Base-by-base conservation (phyloP, 1,284 basidiomycete genomes). In the Naganishia cerealis region DNA sequence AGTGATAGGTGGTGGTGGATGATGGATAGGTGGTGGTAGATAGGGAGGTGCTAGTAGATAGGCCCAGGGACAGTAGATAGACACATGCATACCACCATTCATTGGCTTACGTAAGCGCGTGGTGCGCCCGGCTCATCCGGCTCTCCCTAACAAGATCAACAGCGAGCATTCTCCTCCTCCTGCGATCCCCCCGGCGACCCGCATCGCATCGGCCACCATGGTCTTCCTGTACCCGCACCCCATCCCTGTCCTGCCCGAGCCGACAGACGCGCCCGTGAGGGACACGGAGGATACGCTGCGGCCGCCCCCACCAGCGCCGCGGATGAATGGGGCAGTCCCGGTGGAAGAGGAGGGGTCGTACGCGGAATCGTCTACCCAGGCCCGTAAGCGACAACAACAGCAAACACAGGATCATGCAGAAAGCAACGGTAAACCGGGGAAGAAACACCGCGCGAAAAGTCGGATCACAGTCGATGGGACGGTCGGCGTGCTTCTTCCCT, bases 151-250 rank as follows among this genome's bases (percentile, higher is more conserved):
- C 29, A 33, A 33, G 29, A 33, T 33, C 29, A 33, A 33, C 29
- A 33, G 29, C 29, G 29, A 33, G 29, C 29, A 33, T 33, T 33
- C 29, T 33, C 29, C 3, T 33, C 29, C 29, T 33, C 29, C 3
- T 2, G 29, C 29, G 3, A 33, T 33, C 29, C 29, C 29, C 29
- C 29, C 29, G 29, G 3, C 29, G 29, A 6, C 29, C 29, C 29
- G 29, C 29, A 33, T 33, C 29, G 29, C 29, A 33, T 33, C 29
- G 29, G 29, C 29, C 29, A 33, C 29, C 29, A 63, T 63, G 61
- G 61, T 63, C 36, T 54, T 54, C 61, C 61, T 63, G 38, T 63
- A 63, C 24, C 57, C 57, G 16, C 50, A 53, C 6, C 61, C 61
- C 0, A 52, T 52, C n/a, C 59, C 59, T 0, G 48, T 40, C 1